Percentiles rank a stretch among this genome's conserved stretches.
phyloP scores from a whole-genome alignment of 2,329 filamentous ascomycete genomes.

The Drechslerella coelobrocha region DNA sequence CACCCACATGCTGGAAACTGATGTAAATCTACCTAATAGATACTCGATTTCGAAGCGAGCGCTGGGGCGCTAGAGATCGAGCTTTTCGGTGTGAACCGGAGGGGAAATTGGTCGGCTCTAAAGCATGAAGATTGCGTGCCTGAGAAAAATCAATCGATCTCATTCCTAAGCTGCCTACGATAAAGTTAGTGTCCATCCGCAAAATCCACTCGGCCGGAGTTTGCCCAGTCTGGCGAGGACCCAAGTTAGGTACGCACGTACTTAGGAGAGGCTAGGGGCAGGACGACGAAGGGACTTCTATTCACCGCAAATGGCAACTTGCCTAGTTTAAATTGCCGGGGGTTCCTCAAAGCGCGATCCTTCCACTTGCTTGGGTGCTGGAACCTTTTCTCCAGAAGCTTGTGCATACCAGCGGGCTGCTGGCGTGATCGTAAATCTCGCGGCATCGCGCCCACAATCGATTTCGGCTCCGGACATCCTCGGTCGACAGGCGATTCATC shows the following conservation, averaged over 20 bases:
- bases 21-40: not conserved
- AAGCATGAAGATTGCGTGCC: too few relatives aligned
- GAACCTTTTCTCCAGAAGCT: not conserved
- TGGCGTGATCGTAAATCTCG: conserved; percentile 34
- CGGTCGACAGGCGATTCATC: conserved; percentile 28
- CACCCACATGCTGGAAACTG: not conserved
- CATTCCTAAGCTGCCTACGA: too few relatives aligned
- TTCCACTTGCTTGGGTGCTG: too few relatives aligned
- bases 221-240: too few relatives aligned
- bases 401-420: conserved; percentile 38
- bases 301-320: not conserved
- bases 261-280: not conserved
- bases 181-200: too few relatives aligned
- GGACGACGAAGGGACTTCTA: not conserved
- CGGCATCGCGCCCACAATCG: conserved; percentile 20
- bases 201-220: too few relatives aligned
- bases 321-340: not conserved
- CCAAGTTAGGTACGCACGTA: too few relatives aligned
- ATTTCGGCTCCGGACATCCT: conserved; percentile 41
- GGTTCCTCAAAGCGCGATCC: not conserved
- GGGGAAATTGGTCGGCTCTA: too few relatives aligned
- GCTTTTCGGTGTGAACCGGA: not conserved
- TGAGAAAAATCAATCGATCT: too few relatives aligned
- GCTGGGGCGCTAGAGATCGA: not conserved
- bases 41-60: not conserved